phyloP scores from a whole-genome alignment of 2,329 filamentous ascomycete genomes.

The Claviceps citrina region DNA sequence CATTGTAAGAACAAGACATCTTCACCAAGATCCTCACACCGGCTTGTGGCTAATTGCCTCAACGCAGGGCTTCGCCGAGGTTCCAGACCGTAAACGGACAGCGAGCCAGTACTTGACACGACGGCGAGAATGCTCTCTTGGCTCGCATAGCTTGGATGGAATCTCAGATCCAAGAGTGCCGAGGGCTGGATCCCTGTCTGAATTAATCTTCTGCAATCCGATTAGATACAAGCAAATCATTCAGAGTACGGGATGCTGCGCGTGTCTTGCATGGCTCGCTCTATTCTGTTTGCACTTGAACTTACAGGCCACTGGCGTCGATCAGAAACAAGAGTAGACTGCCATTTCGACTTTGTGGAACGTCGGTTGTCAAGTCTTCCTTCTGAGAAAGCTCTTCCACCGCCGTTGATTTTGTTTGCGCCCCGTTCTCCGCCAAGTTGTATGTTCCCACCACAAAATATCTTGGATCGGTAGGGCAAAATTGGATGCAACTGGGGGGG shows the following conservation, averaged over 20 bases:
- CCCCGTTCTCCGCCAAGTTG: constrained; percentile 42
- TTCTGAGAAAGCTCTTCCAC: constrained; percentile 10
- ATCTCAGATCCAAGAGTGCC: constrained; percentile 75
- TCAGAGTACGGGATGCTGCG: neutral
- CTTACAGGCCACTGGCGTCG: constrained; percentile 40
- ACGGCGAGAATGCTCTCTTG: constrained; percentile 46
- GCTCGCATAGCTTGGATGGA: constrained; percentile 35
- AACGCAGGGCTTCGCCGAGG: constrained; percentile 21
- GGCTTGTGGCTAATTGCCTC: constrained; percentile 27
- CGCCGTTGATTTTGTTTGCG: constrained; percentile 8
- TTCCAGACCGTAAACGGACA: constrained; percentile 47
- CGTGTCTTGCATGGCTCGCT: neutral
- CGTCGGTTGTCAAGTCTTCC: constrained; percentile 11
- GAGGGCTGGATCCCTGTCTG: constrained; percentile 49
- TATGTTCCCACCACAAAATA: constrained; percentile 78
- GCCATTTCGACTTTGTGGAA: constrained; percentile 52
- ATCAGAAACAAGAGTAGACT: constrained; percentile 55
- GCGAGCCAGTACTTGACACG: constrained; percentile 60
- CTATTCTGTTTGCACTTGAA: constrained; percentile 7
- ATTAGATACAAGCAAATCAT: neutral
- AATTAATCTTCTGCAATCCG: constrained; percentile 15
- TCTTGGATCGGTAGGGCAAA: constrained; percentile 44
- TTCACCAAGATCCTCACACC: constrained; percentile 34
- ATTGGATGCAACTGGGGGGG: constrained; percentile 66
- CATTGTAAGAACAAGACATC: constrained; percentile 55